Evolutionary conservation across 2,329 filamentous ascomycete genomes (phyloP), one percentile per base, ranked within the genome.

Genomic region (Aureobasidium musti): DNA sequence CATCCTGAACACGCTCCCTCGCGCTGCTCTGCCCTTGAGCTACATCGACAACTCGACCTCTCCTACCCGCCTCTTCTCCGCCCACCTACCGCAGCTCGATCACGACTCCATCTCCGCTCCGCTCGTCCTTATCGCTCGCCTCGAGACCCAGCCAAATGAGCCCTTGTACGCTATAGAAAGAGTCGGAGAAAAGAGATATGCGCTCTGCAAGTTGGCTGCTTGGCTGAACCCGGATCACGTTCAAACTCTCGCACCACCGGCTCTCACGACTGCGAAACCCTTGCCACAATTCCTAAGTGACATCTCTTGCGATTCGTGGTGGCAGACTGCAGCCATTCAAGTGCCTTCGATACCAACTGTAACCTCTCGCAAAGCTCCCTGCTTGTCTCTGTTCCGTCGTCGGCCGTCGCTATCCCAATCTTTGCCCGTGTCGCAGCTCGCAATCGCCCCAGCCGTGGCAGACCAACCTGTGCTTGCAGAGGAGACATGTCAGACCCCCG

Each of bases 131-230:
- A 80, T 91, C 67, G 87, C 86, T 33, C 81, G 85, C 67, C 81
- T 84, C 52, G 85, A 89, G 50, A 78, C 82, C 30, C 83, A 81
- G 68, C 79, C 81, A 28, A 82, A 81, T 68, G 80, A 81, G 66
- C 80, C 79, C 41, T 69, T 85, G 0, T 89, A 86, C 73, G 88
- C 83, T 14, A 78, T 91, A n/a, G 90, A 93, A 78, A 82, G 86
- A 28, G 86, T 90, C 41, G 79, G 82, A 19, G 76, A 79, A 54
- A 83, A 83, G 0, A 79, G 89, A 3, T 93, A 91, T 74, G 84
- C 86, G 13, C 74, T 91, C 30, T 92, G 88, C 75, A 87, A 85
- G 71, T 79, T 95, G 50, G 88, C 86, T 1, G 76, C 80, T 23
- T 91, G 89, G 88, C 82, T 90, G 26, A 84, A 87, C 68, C 74